A percentile compares a stretch with the other conserved stretches of the same genome.
These are phyloP conservation scores for Geotrichum carabidarum DNA, from an alignment of 1,139 yeast species.

Conservation along the genomic window DNA sequence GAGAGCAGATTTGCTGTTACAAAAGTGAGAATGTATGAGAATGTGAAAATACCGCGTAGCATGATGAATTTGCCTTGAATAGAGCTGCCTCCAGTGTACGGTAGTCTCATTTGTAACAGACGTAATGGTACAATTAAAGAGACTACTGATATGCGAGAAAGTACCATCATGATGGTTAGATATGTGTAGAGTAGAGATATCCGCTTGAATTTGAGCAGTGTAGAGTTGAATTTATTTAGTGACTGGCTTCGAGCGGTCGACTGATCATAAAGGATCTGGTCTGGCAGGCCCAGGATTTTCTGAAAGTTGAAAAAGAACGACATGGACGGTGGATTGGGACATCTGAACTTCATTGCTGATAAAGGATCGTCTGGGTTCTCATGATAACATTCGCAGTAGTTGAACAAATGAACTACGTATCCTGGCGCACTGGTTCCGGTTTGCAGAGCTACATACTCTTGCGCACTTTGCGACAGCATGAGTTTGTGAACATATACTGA, in stretches of 20 bases:
- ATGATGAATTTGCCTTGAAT: conserved; percentile 6
- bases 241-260: background rate
- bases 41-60: conserved; percentile 10
- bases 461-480: conserved; percentile 7
- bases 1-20: conserved; percentile 11
- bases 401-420: conserved; percentile 11
- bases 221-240: background rate
- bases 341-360: background rate
- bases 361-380: background rate
- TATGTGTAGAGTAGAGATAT: conserved; percentile 5
- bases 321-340: background rate
- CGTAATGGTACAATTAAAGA: conserved; percentile 11
- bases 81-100: background rate
- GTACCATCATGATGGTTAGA: conserved; percentile 1
- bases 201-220: background rate
- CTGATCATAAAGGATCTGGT: background rate
- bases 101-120: conserved; percentile 8
- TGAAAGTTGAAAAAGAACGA: conserved; percentile 11
- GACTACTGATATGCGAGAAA: conserved; percentile 11
- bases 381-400: conserved; percentile 10
- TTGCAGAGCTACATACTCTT: conserved; percentile 4
- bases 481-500: conserved; percentile 10
- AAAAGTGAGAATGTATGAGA: conserved; percentile 13
- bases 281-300: conserved; percentile 12
- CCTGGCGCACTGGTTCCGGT: conserved; percentile 12